Conservation (phyloP, 805 yeast genomes). For the Candida insectorum region DNA sequence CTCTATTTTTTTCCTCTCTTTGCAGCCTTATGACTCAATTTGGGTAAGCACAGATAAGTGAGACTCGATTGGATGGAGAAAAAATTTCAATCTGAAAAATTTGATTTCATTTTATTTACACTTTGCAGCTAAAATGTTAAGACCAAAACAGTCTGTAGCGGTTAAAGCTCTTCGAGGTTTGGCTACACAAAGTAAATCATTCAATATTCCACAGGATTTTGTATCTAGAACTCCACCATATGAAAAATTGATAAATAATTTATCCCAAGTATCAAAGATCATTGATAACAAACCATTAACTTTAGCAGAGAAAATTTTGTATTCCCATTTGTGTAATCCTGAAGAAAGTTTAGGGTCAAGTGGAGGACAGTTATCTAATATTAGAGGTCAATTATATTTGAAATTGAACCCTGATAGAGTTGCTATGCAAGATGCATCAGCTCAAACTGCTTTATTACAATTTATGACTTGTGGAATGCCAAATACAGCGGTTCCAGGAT, state of each 20-base stretch:
- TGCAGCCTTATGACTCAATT: too few species aligned
- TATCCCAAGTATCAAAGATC: constrained; percentile 60
- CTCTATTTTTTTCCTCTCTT: too few species aligned
- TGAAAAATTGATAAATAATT: constrained; percentile 62
- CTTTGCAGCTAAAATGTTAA: too few species aligned
- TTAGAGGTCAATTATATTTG: constrained; percentile 86
- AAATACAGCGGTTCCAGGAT: constrained; percentile 85
- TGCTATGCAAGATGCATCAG: constrained; percentile 99
- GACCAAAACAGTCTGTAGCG: too few species aligned
- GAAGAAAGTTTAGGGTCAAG: constrained; percentile 65
- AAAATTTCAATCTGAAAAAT: too few species aligned
- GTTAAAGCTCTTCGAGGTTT: too few species aligned
- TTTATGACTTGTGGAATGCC: constrained; percentile 96
- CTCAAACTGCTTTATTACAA: constrained; percentile 98
- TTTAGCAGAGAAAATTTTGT: constrained; percentile 89
- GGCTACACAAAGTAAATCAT: constrained; percentile 27
- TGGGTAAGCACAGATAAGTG: too few species aligned
- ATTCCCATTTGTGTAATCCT: constrained; percentile 88
- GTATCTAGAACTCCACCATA: constrained; percentile 85
- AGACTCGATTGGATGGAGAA: too few species aligned
- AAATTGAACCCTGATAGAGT: constrained; percentile 96
- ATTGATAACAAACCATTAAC: constrained; percentile 76
- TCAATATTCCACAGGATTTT: constrained; percentile 55
- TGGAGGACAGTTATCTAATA: constrained; percentile 46
- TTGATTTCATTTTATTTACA: too few species aligned